These are phyloP conservation scores for Boechera divaricarpa DNA, from an alignment of 345 rosid genomes.

Conservation along the genomic window DNA sequence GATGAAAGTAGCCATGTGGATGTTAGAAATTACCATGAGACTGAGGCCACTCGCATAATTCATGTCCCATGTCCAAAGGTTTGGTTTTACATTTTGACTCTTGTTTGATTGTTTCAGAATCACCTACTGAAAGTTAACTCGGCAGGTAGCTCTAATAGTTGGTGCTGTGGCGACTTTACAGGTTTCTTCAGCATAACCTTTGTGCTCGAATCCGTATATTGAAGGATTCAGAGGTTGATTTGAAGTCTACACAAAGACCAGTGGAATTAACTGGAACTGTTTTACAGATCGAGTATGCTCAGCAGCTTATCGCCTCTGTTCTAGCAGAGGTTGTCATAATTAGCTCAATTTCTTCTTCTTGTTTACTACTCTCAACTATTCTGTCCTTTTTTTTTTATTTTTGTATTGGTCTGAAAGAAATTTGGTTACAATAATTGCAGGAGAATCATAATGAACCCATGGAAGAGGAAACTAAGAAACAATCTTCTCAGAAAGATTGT, in stretches of 20 bases:
- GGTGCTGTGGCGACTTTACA: not conserved
- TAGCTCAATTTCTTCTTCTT: not conserved
- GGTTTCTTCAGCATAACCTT: not conserved
- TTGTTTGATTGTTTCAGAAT: not conserved
- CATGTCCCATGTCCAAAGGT: not conserved
- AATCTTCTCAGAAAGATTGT: conserved; percentile 1
- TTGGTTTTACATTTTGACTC: not conserved
- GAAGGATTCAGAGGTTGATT: not conserved
- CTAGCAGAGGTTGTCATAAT: not conserved
- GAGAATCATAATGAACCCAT: not conserved
- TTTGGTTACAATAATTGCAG: not conserved
- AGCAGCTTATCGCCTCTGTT: not conserved
- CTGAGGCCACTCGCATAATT: not conserved
- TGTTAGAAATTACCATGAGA: not conserved
- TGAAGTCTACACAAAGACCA: not conserved
- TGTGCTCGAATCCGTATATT: not conserved
- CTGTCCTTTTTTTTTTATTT: not conserved
- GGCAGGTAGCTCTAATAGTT: not conserved
- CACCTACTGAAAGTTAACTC: not conserved
- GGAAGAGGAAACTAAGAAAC: not conserved
- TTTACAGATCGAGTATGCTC: not conserved
- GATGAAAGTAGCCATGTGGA: not conserved
- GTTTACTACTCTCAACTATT: not conserved
- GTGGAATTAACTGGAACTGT: conserved; percentile 11
- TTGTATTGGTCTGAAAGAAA: not conserved